Evolutionary conservation across 2,329 filamentous ascomycete genomes (phyloP).

Genomic region (Bipolaris victoriae): DNA sequence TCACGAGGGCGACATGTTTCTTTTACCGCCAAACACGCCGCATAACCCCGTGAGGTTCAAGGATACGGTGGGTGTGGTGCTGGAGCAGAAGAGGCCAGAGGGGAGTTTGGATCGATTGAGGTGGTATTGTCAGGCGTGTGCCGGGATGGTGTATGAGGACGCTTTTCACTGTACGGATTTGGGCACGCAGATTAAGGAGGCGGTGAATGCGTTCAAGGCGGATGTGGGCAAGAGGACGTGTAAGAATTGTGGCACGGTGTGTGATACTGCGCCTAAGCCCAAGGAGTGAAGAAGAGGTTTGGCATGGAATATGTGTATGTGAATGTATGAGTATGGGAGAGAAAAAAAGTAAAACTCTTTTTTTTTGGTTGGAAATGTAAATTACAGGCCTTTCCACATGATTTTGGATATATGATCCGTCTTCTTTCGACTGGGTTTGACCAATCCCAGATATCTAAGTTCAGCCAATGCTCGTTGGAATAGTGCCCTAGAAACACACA

Average conservation of each 20-base stretch:
- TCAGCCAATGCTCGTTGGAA: slow-evolving; percentile 90
- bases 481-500: slow-evolving; percentile 58
- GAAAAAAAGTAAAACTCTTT: no score
- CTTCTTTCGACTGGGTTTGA: slow-evolving; percentile 90
- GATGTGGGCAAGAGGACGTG: slow-evolving; percentile 76
- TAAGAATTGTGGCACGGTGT: slow-evolving; percentile 74
- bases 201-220: slow-evolving; percentile 79
- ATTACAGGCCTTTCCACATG: slow-evolving; percentile 73
- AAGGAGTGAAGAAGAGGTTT: slow-evolving; percentile 13
- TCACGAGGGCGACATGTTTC: slow-evolving; percentile 90
- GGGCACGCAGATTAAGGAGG: slow-evolving; percentile 91
- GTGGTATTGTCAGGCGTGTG: slow-evolving; percentile 85
- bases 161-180: slow-evolving; percentile 88
- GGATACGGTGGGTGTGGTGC: slow-evolving; percentile 89
- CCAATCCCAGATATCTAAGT: slow-evolving; percentile 80
- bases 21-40: slow-evolving; percentile 91
- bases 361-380: no score
- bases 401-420: slow-evolving; percentile 89
- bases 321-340: no score
- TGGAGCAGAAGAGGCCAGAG: slow-evolving; percentile 81
- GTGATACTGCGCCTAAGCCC: slow-evolving; percentile 68
- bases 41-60: slow-evolving; percentile 95
- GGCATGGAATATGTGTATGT: no score
- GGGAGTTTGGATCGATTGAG: slow-evolving; percentile 77
- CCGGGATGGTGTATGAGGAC: slow-evolving; percentile 79